Base-by-base conservation (phyloP, 1,284 basidiomycete species). In the Naganishia liquefaciens region DNA sequence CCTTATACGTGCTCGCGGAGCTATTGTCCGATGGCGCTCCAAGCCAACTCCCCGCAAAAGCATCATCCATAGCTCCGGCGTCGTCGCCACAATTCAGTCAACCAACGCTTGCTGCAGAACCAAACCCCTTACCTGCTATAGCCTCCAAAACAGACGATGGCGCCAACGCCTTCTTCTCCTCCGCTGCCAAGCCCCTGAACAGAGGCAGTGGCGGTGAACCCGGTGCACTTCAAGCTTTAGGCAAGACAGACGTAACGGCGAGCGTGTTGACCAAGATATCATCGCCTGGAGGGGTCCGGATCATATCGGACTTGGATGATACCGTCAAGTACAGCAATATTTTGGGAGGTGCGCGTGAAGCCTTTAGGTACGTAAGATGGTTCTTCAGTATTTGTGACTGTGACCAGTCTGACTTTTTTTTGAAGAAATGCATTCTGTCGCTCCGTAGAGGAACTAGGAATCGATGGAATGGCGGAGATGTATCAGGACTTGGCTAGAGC, bases 281-380 rank as follows among this genome's bases (percentile, higher is more conserved):
- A 19, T 39, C 30, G 4, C 40, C 39, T 28, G 50, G 66, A 2
- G 77, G 78, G 0, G 73, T 92, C 15, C 85, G 90, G 9, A 83
- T 96, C 62, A 88, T 97, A 39, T 94, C 91, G 0, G 94, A 98
- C 73, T 88, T 98, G 50, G 94, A 98, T 75, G 94, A 98, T 76
- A 98, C 94, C 0, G 84, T 96, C 68, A 97, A 95, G 75, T 76
- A 84, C 54, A 87, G 89, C 0, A 85, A 87, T 61, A 83, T 94
- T n/a, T 73, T 87, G 2, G 80, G 81, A 15, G 91, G 91, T 0
- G 85, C 89, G 0, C 82, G 90, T 39, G 81, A 86, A 2, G 86
- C 89, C 2, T 93, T 93, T 75, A 65, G 72, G 71, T 73, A 42
- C 54, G 70, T 54, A 27, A 88, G 88, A 9, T 87, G 88, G 65